Base-by-base conservation (phyloP, 768 basidiomycete genomes). In the Pleurotus giganteus region DNA sequence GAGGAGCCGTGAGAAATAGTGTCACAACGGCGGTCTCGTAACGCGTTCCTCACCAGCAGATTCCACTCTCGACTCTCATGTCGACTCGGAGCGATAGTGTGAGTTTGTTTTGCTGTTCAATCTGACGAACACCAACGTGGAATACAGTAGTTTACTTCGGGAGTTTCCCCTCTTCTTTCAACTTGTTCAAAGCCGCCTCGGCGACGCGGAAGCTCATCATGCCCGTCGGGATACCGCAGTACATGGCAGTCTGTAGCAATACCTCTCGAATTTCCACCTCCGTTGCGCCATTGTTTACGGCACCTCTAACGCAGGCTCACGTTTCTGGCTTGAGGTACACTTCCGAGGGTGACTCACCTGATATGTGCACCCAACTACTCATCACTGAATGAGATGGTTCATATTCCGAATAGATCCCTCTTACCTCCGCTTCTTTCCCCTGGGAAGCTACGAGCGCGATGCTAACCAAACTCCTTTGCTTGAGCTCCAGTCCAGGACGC, bases 211-310 rank as follows among this genome's bases (percentile, higher is more conserved):
- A 78, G 49, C 66, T 69, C 53, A 59, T 60, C 72, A 77, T 75
- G 2, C 75, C 76, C 7, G 72, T 73, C 2, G 75, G 75, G 23
- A 74, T 73, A 0, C 74, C 74, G 55, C 71, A 71, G 46, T 78
- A 78, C 4, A 74, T 65, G 23, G 75, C 70, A 0, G 72, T 65
- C 49, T 78, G 77, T 42, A 78, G 55, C 31, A 78, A 58, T 0
- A 74, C 75, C 57, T 78, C 77, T 26, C 73, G 59, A 26, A 78
- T 76, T 50, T 78, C 77, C 4, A 74, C 52, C 45, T 75, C 74
- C 5, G 71, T 68, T 7, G 72, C 74, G 4, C 77, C 77, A 46
- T 78, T 78, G 28, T 68, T 70, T 12, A 76, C 67, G 5, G 77
- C 77, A 8, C 77, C 75, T 54, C 76, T 75, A 39, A 12, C 15